Conservation (phyloP, 805 yeast genomes). For the Candida ulmi region DNA sequence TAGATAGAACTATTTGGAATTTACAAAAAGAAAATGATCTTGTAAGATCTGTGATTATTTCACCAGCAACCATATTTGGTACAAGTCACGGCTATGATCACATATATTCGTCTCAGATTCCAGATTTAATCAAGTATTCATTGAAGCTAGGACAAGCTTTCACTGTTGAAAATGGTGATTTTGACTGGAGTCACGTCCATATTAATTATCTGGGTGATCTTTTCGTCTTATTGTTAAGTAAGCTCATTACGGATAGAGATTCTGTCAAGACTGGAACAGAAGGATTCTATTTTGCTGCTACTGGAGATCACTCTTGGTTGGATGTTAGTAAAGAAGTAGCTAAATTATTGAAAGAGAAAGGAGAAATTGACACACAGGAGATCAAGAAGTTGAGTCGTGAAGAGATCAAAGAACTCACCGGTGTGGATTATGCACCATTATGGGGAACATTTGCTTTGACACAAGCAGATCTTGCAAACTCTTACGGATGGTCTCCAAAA, state of each 20-base stretch:
- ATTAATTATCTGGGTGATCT: constrained; percentile 29
- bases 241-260: constrained; percentile 15
- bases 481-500: constrained; percentile 26
- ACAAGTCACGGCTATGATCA: constrained; percentile 27
- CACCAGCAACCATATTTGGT: constrained; percentile 33
- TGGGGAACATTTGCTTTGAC: constrained; percentile 27
- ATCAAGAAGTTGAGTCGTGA: constrained; percentile 15
- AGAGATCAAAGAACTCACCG: constrained; percentile 12
- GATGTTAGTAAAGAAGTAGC: constrained; percentile 23
- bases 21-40: constrained; percentile 27
- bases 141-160: constrained; percentile 19
- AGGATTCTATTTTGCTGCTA: constrained; percentile 33
- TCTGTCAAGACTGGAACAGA: constrained; percentile 24
- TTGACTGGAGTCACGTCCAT: constrained; percentile 32
- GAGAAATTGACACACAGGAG: constrained; percentile 12
- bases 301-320: constrained; percentile 27
- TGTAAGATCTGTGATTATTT: constrained; percentile 26
- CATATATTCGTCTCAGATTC: constrained; percentile 26
- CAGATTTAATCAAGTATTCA: constrained; percentile 20
- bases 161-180: constrained; percentile 26
- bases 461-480: constrained; percentile 23
- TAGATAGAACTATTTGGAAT: constrained; percentile 26
- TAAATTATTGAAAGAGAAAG: constrained; percentile 13
- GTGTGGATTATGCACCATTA: constrained; percentile 13
- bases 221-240: constrained; percentile 22